A percentile compares a stretch with the other conserved stretches of the same genome.
Evolutionary conservation across 78 protist genomes (phyloP).

Genomic region (Diacronema lutheri): DNA sequence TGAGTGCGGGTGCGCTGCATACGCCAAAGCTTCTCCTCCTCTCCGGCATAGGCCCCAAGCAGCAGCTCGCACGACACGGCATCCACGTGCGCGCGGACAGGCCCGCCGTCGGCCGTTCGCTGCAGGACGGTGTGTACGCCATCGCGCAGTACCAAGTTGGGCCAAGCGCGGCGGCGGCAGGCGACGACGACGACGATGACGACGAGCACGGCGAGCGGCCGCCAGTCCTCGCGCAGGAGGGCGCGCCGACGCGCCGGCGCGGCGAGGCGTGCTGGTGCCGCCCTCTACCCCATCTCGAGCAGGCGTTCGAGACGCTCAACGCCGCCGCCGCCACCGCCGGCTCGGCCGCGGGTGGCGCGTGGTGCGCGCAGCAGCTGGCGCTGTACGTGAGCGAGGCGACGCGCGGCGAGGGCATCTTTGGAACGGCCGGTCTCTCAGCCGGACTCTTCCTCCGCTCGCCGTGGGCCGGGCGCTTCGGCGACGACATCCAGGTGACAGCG

Average conservation of each 20-base stretch:
- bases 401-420: not conserved
- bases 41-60: not conserved
- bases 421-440: not conserved
- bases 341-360: not conserved
- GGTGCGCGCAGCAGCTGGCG: not conserved
- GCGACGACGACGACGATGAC: too few relatives aligned
- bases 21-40: not conserved
- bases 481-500: not conserved
- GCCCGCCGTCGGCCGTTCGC: not conserved
- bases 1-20: not conserved
- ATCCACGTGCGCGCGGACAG: not conserved
- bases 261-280: too few relatives aligned
- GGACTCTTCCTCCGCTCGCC: not conserved
- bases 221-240: too few relatives aligned
- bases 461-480: not conserved
- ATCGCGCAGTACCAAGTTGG: slow-evolving; percentile 7
- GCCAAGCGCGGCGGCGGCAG: too few relatives aligned
- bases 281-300: too few relatives aligned
- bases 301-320: too few relatives aligned
- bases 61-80: not conserved
- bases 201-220: too few relatives aligned
- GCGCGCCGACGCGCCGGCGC: too few relatives aligned
- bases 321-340: too few relatives aligned
- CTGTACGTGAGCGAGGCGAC: not conserved
- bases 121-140: not conserved